Percentiles rank a stretch among this genome's conserved stretches.
Conservation (phyloP, 176 grass and related monocot genomes). For the Aegilops tauschii region DNA sequence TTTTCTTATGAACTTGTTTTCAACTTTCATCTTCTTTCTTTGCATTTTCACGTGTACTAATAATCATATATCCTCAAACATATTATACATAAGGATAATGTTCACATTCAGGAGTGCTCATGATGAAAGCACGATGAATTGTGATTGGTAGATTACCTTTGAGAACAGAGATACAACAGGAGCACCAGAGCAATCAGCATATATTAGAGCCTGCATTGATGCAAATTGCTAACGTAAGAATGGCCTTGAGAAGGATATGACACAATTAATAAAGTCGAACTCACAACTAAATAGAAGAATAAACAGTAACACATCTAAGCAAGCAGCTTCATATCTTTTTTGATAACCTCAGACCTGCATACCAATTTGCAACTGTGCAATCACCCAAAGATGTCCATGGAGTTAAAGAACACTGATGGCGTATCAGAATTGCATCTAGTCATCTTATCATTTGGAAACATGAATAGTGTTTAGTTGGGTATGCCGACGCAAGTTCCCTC, state of each 20-base stretch:
- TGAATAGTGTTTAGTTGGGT: background rate
- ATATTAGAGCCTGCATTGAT: slow-evolving; percentile 67
- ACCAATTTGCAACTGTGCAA: background rate
- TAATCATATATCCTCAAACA: background rate
- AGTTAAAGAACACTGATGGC: background rate
- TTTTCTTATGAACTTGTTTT: slow-evolving; percentile 1
- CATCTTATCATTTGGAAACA: background rate
- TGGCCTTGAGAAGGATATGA: background rate
- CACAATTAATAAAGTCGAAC: background rate
- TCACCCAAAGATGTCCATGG: background rate
- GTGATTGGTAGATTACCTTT: slow-evolving; percentile 49
- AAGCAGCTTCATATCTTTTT: background rate
- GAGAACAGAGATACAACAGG: slow-evolving; percentile 55
- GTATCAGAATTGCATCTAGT: background rate
- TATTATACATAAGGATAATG: background rate
- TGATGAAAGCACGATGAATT: background rate
- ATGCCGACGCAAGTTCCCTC: background rate
- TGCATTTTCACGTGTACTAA: background rate
- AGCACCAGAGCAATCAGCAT: slow-evolving; percentile 58
- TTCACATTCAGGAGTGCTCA: background rate
- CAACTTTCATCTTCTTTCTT: slow-evolving; percentile 9
- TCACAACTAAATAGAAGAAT: background rate
- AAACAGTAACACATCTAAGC: background rate
- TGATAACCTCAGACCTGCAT: background rate
- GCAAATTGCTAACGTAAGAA: slow-evolving; percentile 28